phyloP scores from a whole-genome alignment of 345 rosid genomes.

The Salix koriyanagi region DNA sequence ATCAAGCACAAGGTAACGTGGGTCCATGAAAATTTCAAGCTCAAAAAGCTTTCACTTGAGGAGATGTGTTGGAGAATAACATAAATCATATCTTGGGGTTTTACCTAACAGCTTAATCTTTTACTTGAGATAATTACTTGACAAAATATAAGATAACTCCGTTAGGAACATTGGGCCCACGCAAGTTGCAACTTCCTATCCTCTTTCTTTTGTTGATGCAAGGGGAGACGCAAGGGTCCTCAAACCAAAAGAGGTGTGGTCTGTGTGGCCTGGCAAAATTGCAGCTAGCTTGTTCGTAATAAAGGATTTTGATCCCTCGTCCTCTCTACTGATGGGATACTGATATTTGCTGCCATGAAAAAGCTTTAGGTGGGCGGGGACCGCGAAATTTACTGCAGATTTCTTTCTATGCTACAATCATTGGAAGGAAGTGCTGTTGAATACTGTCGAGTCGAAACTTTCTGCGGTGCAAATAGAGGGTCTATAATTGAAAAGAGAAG shows the following conservation, averaged over 20 bases:
- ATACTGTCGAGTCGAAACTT: not conserved
- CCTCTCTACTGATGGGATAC: not conserved
- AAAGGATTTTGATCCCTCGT: too few relatives aligned
- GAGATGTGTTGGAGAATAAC: too few relatives aligned
- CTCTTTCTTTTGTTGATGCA: not conserved
- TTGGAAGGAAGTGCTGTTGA: not conserved
- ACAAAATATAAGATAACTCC: too few relatives aligned
- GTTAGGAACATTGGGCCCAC: not conserved
- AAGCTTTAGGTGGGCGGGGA: not conserved
- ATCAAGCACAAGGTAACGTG: too few relatives aligned
- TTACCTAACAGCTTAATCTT: too few relatives aligned
- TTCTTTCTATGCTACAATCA: not conserved
- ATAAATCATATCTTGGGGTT: too few relatives aligned
- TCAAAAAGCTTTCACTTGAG: too few relatives aligned
- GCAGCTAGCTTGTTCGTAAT: not conserved
- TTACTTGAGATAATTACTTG: too few relatives aligned
- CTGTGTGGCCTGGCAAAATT: not conserved
- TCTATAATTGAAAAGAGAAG: not conserved
- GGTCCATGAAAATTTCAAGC: fast-evolving
- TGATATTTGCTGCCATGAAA: not conserved
- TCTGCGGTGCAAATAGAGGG: not conserved
- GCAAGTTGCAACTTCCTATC: not conserved
- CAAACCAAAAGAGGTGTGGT: not conserved
- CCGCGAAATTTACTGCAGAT: not conserved
- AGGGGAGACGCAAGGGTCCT: not conserved